Conservation (phyloP, 306 rosid genomes). For the Prosopis cineraria region DNA sequence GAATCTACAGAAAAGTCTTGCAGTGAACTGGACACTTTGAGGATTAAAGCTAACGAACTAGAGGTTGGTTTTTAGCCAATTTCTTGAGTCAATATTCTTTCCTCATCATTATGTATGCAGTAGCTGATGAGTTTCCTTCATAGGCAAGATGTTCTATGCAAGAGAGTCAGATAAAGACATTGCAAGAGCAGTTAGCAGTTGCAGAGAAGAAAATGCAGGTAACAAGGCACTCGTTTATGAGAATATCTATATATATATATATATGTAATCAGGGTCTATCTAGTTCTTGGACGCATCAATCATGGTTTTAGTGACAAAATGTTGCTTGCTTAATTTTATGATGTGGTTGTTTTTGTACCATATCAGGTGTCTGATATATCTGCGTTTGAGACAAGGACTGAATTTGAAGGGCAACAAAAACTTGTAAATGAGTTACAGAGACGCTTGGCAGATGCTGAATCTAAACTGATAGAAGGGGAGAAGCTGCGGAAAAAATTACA, state of each 20-base stretch:
- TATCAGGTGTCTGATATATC: conserved; percentile 72
- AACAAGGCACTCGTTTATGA: conserved; percentile 15
- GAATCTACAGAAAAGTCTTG: conserved; percentile 59
- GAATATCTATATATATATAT: neutral
- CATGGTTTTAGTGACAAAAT: conserved; percentile 6
- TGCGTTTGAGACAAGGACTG: conserved; percentile 67
- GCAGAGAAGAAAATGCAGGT: conserved; percentile 91
- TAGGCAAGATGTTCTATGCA: conserved; percentile 77
- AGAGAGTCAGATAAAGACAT: conserved; percentile 55
- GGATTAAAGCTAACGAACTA: conserved; percentile 55
- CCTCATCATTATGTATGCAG: conserved; percentile 2
- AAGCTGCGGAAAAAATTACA: conserved; percentile 87
- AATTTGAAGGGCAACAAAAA: conserved; percentile 75
- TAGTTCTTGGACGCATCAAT: conserved; percentile 19
- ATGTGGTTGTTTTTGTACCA: conserved; percentile 21
- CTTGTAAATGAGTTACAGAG: conserved; percentile 64
- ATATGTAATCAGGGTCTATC: neutral
- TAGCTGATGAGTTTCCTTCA: conserved; percentile 36
- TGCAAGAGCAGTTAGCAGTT: conserved; percentile 59
- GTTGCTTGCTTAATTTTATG: neutral
- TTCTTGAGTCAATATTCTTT: conserved; percentile 6
- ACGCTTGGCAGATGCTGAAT: conserved; percentile 78
- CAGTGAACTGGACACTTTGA: conserved; percentile 66
- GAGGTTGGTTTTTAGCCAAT: conserved; percentile 59
- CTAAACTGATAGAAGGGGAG: conserved; percentile 89